phyloP scores from a whole-genome alignment of 2,329 filamentous ascomycete genomes.

The Pseudocercospora fuligena region DNA sequence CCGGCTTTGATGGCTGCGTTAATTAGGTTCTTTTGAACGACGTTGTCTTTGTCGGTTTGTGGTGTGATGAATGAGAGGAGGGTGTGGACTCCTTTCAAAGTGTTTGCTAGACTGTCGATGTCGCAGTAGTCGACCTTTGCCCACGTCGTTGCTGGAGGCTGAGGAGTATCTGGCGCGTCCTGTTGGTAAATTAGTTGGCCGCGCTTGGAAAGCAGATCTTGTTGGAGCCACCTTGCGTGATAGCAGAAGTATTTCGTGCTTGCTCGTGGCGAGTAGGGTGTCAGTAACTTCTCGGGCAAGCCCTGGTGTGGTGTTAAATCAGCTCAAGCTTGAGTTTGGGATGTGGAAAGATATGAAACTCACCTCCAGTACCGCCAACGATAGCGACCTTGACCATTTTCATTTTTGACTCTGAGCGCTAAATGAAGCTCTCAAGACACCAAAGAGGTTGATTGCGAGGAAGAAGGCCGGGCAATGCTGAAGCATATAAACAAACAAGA shows the following conservation, averaged over 20 bases:
- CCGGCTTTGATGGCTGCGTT: slow-evolving; percentile 19
- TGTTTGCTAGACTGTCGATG: neutral
- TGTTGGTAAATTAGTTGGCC: neutral
- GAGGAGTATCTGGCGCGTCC: neutral
- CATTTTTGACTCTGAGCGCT: neutral
- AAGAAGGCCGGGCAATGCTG: neutral
- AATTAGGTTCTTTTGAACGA: slow-evolving; percentile 21
- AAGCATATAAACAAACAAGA: neutral
- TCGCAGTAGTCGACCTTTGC: slow-evolving; percentile 15
- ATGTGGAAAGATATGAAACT: neutral
- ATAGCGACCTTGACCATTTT: slow-evolving; percentile 54
- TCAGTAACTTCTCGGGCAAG: slow-evolving; percentile 60
- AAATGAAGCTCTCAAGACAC: neutral
- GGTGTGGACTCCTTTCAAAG: slow-evolving; percentile 17
- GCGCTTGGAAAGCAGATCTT: neutral
- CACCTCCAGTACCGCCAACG: slow-evolving; percentile 54
- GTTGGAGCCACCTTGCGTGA: slow-evolving; percentile 49
- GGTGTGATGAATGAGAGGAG: slow-evolving; percentile 26
- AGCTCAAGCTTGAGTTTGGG: neutral
- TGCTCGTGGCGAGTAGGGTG: slow-evolving; percentile 52
- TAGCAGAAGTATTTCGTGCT: slow-evolving; percentile 60
- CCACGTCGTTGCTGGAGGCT: neutral
- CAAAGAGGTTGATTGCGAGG: neutral
- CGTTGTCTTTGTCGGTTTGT: slow-evolving; percentile 16
- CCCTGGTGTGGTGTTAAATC: neutral